These are phyloP conservation scores for Pestalotiopsis sp. DNA, from an alignment of 2,329 filamentous ascomycete genomes.

Conservation along the genomic window DNA sequence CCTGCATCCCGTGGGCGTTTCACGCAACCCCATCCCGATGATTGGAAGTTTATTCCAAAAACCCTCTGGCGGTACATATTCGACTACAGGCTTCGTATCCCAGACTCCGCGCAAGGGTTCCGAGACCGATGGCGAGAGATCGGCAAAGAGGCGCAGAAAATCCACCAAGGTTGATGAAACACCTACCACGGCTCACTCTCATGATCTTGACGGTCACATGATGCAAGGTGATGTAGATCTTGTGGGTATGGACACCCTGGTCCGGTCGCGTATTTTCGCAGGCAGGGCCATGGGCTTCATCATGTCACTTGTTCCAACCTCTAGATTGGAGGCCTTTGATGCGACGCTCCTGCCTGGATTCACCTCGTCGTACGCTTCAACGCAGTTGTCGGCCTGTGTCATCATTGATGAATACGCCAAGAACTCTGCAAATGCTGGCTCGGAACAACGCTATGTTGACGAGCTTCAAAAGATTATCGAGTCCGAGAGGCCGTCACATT, in stretches of 20 bases:
- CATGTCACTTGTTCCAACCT: slow-evolving; percentile 74
- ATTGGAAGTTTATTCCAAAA: slow-evolving; percentile 87
- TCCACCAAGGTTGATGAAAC: slow-evolving; percentile 80
- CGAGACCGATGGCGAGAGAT: slow-evolving; percentile 61
- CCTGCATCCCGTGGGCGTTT: slow-evolving; percentile 89
- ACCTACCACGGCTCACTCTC: slow-evolving; percentile 65
- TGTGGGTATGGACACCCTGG: slow-evolving; percentile 84
- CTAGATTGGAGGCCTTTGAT: slow-evolving; percentile 65
- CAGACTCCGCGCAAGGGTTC: slow-evolving; percentile 51
- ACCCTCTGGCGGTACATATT: slow-evolving; percentile 85
- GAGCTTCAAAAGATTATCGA: slow-evolving; percentile 78
- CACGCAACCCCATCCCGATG: slow-evolving; percentile 90
- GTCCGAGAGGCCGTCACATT: slow-evolving; percentile 76
- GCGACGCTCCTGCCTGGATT: slow-evolving; percentile 67
- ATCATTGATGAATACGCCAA: slow-evolving; percentile 88
- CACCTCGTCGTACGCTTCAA: slow-evolving; percentile 76
- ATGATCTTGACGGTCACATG: slow-evolving; percentile 98
- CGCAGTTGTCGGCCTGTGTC: slow-evolving; percentile 81
- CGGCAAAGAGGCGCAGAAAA: slow-evolving; percentile 78
- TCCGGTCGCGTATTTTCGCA: slow-evolving; percentile 86
- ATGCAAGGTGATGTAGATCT: slow-evolving; percentile 96
- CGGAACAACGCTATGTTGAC: slow-evolving; percentile 62
- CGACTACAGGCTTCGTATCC: slow-evolving; percentile 48
- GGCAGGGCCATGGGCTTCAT: slow-evolving; percentile 84
- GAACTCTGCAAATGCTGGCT: slow-evolving; percentile 46